phyloP scores from a whole-genome alignment of 1,139 yeast species.

The Hemisphaericaspora xylofermentans region DNA sequence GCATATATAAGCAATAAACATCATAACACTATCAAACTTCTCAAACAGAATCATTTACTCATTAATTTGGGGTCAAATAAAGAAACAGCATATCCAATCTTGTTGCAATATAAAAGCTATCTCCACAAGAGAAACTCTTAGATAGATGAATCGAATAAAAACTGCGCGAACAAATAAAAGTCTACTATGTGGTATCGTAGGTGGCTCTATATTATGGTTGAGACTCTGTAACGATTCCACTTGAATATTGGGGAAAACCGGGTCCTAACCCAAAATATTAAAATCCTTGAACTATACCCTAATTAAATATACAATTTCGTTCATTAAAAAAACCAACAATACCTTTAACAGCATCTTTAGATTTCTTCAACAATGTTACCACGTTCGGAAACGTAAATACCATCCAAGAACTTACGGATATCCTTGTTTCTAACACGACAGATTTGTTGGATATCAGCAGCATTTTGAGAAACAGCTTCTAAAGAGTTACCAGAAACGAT shows the following conservation, averaged over 20 bases:
- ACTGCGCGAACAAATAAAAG: neutral
- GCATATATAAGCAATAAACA: too few relatives aligned
- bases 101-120: too few relatives aligned
- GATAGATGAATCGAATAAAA: neutral
- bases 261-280: conserved; percentile 31
- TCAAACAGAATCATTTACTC: too few relatives aligned
- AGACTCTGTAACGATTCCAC: conserved; percentile 54
- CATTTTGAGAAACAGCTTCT: conserved; percentile 96
- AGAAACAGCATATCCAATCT: too few relatives aligned
- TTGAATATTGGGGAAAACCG: conserved; percentile 26
- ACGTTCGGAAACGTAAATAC: conserved; percentile 98
- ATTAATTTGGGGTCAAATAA: too few relatives aligned
- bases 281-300: conserved; percentile 31
- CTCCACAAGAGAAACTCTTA: neutral
- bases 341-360: conserved; percentile 23
- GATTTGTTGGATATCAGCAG: conserved; percentile 97
- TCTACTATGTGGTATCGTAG: conserved; percentile 47
- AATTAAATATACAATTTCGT: neutral
- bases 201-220: conserved; percentile 56
- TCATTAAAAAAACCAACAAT: conserved; percentile 1
- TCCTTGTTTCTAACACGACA: conserved; percentile 99
- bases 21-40: too few relatives aligned
- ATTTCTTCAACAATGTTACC: conserved; percentile 76
- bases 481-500: conserved; percentile 92
- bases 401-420: conserved; percentile 99